Conservation (phyloP, 345 rosid species). For the Erucastrum elatum region DNA sequence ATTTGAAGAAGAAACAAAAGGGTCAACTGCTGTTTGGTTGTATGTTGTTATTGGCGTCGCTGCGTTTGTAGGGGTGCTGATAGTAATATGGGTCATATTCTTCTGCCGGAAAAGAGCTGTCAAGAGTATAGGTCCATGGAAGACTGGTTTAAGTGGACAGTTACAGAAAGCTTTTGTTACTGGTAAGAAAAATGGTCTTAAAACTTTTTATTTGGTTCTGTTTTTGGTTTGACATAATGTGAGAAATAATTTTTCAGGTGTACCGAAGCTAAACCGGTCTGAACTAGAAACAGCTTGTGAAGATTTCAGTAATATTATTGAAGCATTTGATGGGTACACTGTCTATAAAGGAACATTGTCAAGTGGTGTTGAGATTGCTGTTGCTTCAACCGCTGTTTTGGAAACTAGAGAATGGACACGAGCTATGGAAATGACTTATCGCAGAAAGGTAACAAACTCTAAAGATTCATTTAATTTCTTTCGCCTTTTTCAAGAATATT, state of each 20-base stretch:
- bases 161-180: constrained; percentile 88
- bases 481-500: neutral
- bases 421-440: constrained; percentile 62
- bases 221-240: neutral
- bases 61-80: constrained; percentile 37
- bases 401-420: constrained; percentile 68
- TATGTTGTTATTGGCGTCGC: constrained; percentile 50
- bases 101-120: constrained; percentile 55
- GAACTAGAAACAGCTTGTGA: constrained; percentile 98
- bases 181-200: constrained; percentile 43
- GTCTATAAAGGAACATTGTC: constrained; percentile 94
- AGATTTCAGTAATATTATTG: constrained; percentile 95
- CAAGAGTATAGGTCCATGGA: constrained; percentile 81
- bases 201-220: neutral
- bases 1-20: constrained; percentile 31
- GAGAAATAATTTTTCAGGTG: constrained; percentile 52
- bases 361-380: constrained; percentile 96
- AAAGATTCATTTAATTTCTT: neutral
- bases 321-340: constrained; percentile 54
- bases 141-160: constrained; percentile 92
- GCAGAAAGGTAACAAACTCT: constrained; percentile 58
- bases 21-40: constrained; percentile 47
- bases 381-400: constrained; percentile 52
- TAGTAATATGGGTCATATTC: constrained; percentile 39
- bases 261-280: constrained; percentile 81